Evolutionary conservation across 345 rosid species (phyloP).

Genomic region (Gossypium longicalyx): DNA sequence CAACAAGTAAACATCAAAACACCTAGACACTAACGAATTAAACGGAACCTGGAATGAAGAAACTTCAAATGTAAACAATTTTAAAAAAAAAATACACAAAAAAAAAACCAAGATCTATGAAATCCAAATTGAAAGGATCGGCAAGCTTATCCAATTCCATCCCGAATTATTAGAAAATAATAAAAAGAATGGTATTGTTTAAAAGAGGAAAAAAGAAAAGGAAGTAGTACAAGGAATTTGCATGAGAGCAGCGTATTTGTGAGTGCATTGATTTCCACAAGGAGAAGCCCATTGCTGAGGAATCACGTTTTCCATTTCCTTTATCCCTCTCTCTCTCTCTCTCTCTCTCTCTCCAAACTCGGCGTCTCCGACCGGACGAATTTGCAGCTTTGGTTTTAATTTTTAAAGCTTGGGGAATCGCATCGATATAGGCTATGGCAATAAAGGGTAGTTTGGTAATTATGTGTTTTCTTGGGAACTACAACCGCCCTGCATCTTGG

Average conservation of each 20-base stretch:
- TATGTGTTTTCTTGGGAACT: not conserved
- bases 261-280: conserved; percentile 78
- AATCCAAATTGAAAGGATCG: not conserved
- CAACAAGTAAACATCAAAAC: not conserved
- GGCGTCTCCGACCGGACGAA: conserved; percentile 3
- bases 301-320: conserved; percentile 36
- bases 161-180: no score
- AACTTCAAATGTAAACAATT: not conserved
- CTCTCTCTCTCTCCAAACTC: not conserved
- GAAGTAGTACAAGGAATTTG: conserved; percentile 71
- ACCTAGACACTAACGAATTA: not conserved
- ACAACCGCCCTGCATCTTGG: no score
- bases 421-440: not conserved
- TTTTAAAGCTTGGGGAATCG: not conserved
- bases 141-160: not conserved
- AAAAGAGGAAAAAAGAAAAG: not conserved
- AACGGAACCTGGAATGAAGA: not conserved
- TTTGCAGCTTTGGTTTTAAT: not conserved
- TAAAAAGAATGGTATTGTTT: not conserved
- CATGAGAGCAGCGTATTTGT: conserved; percentile 66
- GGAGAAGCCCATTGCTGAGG: conserved; percentile 86
- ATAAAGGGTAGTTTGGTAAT: conserved; percentile 5
- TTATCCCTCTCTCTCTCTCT: conserved; percentile 6
- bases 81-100: not conserved
- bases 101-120: not conserved